Percentiles rank a stretch among this genome's conserved stretches.
These are phyloP conservation scores for Populus nigra DNA, from an alignment of 345 rosid genomes.

Conservation along the genomic window DNA sequence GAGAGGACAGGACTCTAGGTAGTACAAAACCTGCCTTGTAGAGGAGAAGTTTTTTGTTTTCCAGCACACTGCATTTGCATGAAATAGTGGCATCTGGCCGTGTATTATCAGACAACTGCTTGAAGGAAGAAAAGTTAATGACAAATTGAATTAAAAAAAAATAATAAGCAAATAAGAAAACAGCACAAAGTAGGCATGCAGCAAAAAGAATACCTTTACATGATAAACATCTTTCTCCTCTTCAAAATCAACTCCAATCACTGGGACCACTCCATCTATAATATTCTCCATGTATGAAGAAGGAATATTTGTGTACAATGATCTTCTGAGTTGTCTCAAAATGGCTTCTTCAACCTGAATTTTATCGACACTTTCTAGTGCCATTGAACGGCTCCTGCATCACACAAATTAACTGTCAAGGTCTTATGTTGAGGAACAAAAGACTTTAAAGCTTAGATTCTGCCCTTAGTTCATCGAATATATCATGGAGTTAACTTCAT, in stretches of 20 bases:
- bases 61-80: conserved; percentile 51
- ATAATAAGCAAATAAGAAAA: not conserved
- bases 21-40: conserved; percentile 50
- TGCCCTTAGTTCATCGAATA: no score
- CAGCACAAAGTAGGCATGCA: not conserved
- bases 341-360: conserved; percentile 29
- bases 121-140: conserved; percentile 13
- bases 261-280: conserved; percentile 32
- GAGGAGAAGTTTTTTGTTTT: conserved; percentile 45
- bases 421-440: no score
- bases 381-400: not conserved
- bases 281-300: conserved; percentile 36
- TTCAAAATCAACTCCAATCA: conserved; percentile 35
- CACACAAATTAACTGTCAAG: no score
- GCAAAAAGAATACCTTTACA: conserved; percentile 41
- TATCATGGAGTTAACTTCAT: no score
- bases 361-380: conserved; percentile 20
- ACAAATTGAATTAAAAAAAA: not conserved
- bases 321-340: conserved; percentile 24
- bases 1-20: not conserved
- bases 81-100: conserved; percentile 30
- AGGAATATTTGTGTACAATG: conserved; percentile 44
- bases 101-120: conserved; percentile 43
- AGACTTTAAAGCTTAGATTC: no score
- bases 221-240: conserved; percentile 46